A percentile compares a stretch with the other conserved stretches of the same genome.
Evolutionary conservation across 2,329 filamentous ascomycete species (phyloP).

Genomic region (Aspergillus neotritici): DNA sequence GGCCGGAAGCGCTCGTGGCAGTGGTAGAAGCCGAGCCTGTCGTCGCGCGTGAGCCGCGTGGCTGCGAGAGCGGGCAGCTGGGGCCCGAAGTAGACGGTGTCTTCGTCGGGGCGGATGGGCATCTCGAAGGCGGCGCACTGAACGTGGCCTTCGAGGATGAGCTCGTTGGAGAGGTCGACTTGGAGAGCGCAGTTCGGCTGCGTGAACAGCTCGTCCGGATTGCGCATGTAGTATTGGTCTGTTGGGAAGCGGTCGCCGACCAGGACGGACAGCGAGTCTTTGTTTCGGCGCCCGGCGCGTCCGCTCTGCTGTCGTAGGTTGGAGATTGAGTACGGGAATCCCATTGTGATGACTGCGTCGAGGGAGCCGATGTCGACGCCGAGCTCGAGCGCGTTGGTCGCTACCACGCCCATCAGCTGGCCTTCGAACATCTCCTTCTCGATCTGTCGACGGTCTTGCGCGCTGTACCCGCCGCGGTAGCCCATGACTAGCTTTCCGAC

Average conservation of each 20-base stretch:
- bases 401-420: constrained; percentile 85
- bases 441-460: constrained; percentile 80
- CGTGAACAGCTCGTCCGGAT: constrained; percentile 85
- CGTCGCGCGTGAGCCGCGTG: constrained; percentile 68
- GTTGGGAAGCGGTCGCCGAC: constrained; percentile 85
- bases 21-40: constrained; percentile 78
- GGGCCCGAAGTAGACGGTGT: constrained; percentile 71
- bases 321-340: constrained; percentile 92
- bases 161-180: constrained; percentile 85
- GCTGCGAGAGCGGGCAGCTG: constrained; percentile 65
- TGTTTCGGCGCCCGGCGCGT: constrained; percentile 83
- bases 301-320: constrained; percentile 94
- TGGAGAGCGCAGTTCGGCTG: constrained; percentile 84
- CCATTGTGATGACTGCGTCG: constrained; percentile 88
- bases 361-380: constrained; percentile 93
- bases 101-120: constrained; percentile 74
- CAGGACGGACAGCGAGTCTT: constrained; percentile 83
- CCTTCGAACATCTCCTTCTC: constrained; percentile 97
- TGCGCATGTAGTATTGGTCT: constrained; percentile 96
- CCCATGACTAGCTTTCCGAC: constrained; percentile 81
- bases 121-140: constrained; percentile 95
- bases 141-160: constrained; percentile 86
- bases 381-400: constrained; percentile 85
- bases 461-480: constrained; percentile 90
- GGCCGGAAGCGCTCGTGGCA: constrained; percentile 85